Base-by-base conservation (phyloP, 441 rosid species). In the Flueggea neowawraea region DNA sequence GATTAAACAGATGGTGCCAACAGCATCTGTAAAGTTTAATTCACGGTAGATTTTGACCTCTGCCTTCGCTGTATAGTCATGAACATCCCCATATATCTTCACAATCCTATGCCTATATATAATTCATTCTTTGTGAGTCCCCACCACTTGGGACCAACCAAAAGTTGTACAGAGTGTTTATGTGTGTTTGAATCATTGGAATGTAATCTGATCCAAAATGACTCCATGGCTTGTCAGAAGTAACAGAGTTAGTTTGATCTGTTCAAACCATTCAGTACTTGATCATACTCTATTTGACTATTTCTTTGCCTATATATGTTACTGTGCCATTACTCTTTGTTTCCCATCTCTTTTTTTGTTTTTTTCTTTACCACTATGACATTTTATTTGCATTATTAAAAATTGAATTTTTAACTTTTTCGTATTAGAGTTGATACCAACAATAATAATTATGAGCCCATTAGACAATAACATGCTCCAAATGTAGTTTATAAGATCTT, bases 1-100 rank as follows among this genome's bases (percentile, higher is more conserved):
- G 49, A 62, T 71, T 54, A 72, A 62, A 61, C 41, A 57, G 66
- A 63, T 59, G 65, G 62, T 61, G 77, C 71, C 74, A 60, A 36
- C 72, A 63, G 76, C 78, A 72, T 74, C 79, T 68, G 74, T 68
- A 78, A 71, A 78, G 83, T 9, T 65, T 47, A 52, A 54, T 54
- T 58, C 16, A 75, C 68, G 63, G 66, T 66, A 55, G 66, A 63
- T 62, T 71, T 81, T 78, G 75, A 71, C 75, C 66, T 66, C 31
- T 68, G 33, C 16, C 67, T 67, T 71, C 60, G 67, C 66, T 65
- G 68, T 67, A 59, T 44, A 31, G 52, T 12, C 44, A 58, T 28
- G 15, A 60, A 31, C 31, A 48, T 17, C 17, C 57, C 68, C 65
- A 16, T 33, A 54, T 60, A 51, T 62, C 33, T 45, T 22, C 28